Percentiles rank a stretch among this genome's conserved stretches.
phyloP scores from a whole-genome alignment of 805 yeast species.

The Candida qinlingensis region DNA sequence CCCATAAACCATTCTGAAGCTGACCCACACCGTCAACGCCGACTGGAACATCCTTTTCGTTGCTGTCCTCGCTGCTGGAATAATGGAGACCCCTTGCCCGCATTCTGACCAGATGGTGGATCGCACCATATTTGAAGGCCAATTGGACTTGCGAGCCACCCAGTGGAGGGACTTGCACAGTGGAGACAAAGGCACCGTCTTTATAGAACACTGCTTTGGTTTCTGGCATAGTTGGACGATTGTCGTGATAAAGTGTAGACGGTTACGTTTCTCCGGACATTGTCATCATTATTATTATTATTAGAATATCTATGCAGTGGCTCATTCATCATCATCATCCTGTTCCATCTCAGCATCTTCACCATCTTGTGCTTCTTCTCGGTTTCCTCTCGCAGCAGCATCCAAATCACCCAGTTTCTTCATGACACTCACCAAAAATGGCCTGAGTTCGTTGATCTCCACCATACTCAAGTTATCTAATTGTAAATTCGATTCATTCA shows the following conservation, averaged over 20 bases:
- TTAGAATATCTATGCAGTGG: too few relatives aligned
- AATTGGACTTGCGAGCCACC: background rate
- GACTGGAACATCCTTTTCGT: background rate
- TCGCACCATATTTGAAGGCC: slow-evolving; percentile 1
- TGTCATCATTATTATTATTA: slow-evolving; percentile 3
- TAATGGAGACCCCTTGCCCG: slow-evolving; percentile 8
- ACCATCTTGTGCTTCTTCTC: too few relatives aligned
- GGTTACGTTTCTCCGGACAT: background rate
- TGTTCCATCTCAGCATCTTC: background rate
- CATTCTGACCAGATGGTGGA: slow-evolving; percentile 7
- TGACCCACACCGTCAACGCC: slow-evolving; percentile 11
- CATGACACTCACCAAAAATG: slow-evolving; percentile 79
- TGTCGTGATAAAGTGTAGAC: too few relatives aligned
- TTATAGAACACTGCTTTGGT: background rate
- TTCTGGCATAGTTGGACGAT: too few relatives aligned
- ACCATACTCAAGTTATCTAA: slow-evolving; percentile 75
- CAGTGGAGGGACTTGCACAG: background rate
- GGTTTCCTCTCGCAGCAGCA: slow-evolving; percentile 24
- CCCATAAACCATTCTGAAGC: background rate
- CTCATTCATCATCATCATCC: background rate
- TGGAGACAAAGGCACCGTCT: background rate
- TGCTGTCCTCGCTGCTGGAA: background rate
- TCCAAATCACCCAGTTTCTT: slow-evolving; percentile 59
- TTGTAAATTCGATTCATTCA: slow-evolving; percentile 79
- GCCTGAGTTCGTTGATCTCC: slow-evolving; percentile 86